These are phyloP conservation scores for Staphylotrichum tortipilum DNA, from an alignment of 495 filamentous ascomycete species.

Conservation along the genomic window DNA sequence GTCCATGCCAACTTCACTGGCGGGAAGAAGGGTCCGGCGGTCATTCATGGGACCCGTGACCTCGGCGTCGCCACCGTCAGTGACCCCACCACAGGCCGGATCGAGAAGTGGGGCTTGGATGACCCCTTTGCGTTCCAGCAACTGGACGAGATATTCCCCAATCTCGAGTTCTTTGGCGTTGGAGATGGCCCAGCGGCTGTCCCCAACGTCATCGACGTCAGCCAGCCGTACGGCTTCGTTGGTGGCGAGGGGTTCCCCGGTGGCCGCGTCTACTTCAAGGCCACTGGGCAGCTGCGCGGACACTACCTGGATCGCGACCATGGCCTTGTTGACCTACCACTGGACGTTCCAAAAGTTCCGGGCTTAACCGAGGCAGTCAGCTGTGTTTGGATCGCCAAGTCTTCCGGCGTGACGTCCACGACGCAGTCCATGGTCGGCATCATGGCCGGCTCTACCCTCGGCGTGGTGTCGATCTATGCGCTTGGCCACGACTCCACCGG, in stretches of 20 bases:
- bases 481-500: slow-evolving; percentile 61
- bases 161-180: slow-evolving; percentile 66
- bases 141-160: slow-evolving; percentile 64
- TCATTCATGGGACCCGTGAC: slow-evolving; percentile 74
- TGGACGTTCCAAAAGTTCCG: slow-evolving; percentile 67
- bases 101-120: slow-evolving; percentile 75
- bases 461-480: slow-evolving; percentile 76
- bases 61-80: slow-evolving; percentile 63
- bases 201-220: slow-evolving; percentile 83
- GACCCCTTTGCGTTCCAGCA: slow-evolving; percentile 67
- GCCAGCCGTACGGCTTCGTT: slow-evolving; percentile 72
- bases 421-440: slow-evolving; percentile 76
- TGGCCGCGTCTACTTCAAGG: slow-evolving; percentile 67
- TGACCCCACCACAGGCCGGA: slow-evolving; percentile 65
- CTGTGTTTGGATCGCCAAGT: slow-evolving; percentile 89
- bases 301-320: slow-evolving; percentile 53
- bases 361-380: slow-evolving; percentile 54
- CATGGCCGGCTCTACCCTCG: slow-evolving; percentile 73
- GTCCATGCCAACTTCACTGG: slow-evolving; percentile 63
- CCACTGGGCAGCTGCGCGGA: slow-evolving; percentile 67
- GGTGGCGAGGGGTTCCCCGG: slow-evolving; percentile 78
- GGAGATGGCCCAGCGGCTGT: slow-evolving; percentile 65
- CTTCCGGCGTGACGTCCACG: slow-evolving; percentile 54
- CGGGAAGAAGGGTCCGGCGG: slow-evolving; percentile 62
- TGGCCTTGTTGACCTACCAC: slow-evolving; percentile 36